These are phyloP conservation scores for Tricholoma flavovirens DNA, from an alignment of 768 basidiomycete genomes.

Conservation along the genomic window DNA sequence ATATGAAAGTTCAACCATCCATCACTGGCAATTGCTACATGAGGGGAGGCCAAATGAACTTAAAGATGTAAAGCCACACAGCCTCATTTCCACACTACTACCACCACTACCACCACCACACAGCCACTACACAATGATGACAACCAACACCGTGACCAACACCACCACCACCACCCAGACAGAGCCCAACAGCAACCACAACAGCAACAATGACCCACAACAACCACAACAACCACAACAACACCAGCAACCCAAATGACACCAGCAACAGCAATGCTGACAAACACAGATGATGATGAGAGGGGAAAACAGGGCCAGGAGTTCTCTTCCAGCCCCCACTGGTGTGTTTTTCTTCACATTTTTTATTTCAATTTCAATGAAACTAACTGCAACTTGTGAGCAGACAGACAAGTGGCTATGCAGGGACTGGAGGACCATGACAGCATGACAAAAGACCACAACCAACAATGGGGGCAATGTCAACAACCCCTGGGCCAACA, in stretches of 20 bases:
- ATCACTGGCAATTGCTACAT: too few relatives aligned
- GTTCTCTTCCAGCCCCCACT: not conserved
- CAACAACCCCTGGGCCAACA: not conserved
- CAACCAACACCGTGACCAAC: too few relatives aligned
- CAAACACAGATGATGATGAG: not conserved
- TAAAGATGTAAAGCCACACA: too few relatives aligned
- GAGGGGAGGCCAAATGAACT: too few relatives aligned
- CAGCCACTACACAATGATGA: too few relatives aligned
- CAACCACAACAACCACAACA: not conserved
- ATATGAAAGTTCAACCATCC: too few relatives aligned
- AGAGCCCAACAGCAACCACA: too few relatives aligned
- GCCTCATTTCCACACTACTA: too few relatives aligned
- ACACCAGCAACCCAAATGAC: not conserved
- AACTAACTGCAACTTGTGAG: not conserved
- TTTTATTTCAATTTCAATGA: not conserved
- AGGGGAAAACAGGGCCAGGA: not conserved
- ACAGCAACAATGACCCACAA: too few relatives aligned
- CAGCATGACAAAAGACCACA: not conserved
- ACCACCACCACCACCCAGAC: too few relatives aligned
- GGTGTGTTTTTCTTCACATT: not conserved
- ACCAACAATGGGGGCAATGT: not conserved
- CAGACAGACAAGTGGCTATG: not conserved
- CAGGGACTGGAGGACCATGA: too few relatives aligned
- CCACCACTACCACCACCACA: too few relatives aligned
- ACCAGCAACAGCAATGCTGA: not conserved